Base-by-base conservation (phyloP, 2,329 filamentous ascomycete species). In the Grosmannia huntii region DNA sequence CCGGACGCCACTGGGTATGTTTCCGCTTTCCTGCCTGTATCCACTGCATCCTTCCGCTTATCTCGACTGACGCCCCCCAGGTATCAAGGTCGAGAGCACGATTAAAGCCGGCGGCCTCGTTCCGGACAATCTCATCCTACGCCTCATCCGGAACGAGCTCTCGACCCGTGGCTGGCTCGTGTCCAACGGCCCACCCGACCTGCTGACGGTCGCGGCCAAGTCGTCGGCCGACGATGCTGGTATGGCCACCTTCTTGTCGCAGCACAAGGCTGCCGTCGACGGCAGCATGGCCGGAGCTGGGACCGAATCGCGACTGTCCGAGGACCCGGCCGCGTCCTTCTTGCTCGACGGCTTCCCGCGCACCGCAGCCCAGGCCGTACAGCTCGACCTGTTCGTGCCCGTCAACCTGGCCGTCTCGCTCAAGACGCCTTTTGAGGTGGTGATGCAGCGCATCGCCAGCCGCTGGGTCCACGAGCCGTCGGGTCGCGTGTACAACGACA, bases 271-370 rank as follows among this genome's bases (percentile, higher is more conserved):
- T 14, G 23, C 12, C 14, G 50, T 68, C 55, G 67, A 72, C 36
- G 36, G 36, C 36, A 16, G 12, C 36, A 38, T 38, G 12, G 36
- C 36, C 56, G 67, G 69, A 64, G 16, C 38, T 16, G 28, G 38
- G 1, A 25, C 52, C 41, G 11, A 36, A 19, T 28, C 53, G 3
- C 12, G 3, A 21, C 75, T 78, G 52, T 83, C 85, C 54, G 80
- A 94, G 49, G 80, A 86, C 62, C 87, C 90, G 0, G 76, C 83
- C 0, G 90, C 90, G 10, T 96, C 90, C 0, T 97, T 96, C 71
- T 87, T 99, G 63, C 86, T 99, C 57, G 94, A 99, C 69, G 94
- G 94, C 19, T 99, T 97, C 72, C 94, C 94, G 2, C 87, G 94
- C 63, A 99, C 89, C 7, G 87, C 88, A 0, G 69, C 76, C 3